Evolutionary conservation across 2,329 filamentous ascomycete genomes (phyloP).

Genomic region (Stagonosporopsis cucurbitacearum): DNA sequence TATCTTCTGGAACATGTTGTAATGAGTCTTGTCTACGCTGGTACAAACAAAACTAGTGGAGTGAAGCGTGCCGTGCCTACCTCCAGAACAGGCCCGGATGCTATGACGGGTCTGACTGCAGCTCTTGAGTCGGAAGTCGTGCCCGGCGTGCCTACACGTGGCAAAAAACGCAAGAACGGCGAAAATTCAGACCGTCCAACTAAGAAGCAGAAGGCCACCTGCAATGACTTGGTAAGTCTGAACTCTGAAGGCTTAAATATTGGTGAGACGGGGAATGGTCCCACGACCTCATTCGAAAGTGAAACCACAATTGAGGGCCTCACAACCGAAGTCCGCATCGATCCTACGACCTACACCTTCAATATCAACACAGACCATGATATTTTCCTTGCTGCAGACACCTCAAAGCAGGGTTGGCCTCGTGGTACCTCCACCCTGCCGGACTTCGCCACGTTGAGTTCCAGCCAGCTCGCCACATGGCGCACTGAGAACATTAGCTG

Average conservation of each 20-base stretch:
- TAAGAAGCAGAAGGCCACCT: no score
- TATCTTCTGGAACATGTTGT: neutral
- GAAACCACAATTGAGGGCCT: neutral
- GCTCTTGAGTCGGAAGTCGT: no score
- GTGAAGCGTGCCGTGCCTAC: no score
- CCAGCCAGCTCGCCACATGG: neutral
- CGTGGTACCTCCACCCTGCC: neutral
- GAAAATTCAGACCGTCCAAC: no score
- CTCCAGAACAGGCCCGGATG: no score
- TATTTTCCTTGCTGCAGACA: neutral
- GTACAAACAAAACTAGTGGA: no score
- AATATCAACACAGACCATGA: neutral
- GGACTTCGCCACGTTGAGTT: neutral
- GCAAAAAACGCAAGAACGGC: no score
- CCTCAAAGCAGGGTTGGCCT: neutral
- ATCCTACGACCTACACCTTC: neutral
- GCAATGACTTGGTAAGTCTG: no score
- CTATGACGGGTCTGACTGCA: no score
- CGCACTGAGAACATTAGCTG: neutral
- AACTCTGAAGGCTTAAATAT: no score
- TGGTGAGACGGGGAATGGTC: no score
- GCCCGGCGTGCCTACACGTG: no score
- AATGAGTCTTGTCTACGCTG: neutral
- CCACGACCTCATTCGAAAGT: neutral
- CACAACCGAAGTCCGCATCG: neutral